Base-by-base conservation (phyloP, 805 yeast genomes). In the Priceomyces carsonii region DNA sequence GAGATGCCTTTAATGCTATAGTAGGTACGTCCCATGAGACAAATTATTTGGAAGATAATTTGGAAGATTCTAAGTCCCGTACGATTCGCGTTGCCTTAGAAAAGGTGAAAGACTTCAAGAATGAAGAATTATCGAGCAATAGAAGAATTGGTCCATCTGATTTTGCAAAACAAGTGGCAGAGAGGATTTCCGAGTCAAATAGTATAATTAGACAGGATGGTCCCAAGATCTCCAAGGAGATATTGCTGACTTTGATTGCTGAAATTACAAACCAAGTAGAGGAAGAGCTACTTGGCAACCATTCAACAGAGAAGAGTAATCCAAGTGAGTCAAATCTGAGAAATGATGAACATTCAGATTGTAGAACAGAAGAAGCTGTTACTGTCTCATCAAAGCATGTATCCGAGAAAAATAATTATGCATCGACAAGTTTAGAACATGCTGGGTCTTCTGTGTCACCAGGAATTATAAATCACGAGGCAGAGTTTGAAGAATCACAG, bases 401-500 rank as follows among this genome's bases (percentile, higher is more conserved):
- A 6, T 28, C 14, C 9, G 32, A 34, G 12, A 7, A 13, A 3
- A 31, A 31, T 18, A 32, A 31, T 13, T 3, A 21, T 8, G 10
- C 26, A 2, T 8, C 37, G 5, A 26, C 10, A 5, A 27, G 26
- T 9, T 6, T 13, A 3, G 6, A 29, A n/a, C 29, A 25, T n/a
- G 44, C 36, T 24, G 38, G 38, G 14, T 36, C 42, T 14, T 63
- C 68, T 32, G 82, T 81, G 0, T 48, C 79, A 23, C 79, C 76
- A 3, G 76, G 73, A 40, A 72, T 77, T 61, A 81, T 78, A 12
- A 69, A 73, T 12, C 39, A 55, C 23, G 73, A 64, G 23, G 75
- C 66, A 20, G 78, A 75, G 18, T 63, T 82, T 39, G 86, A 82
- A 48, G 70, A 64, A 35, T 50, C 63, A 36, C 75, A 71, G 39